Percentiles rank a stretch among this genome's conserved stretches.
Conservation (phyloP, 768 basidiomycete genomes). For the Leccinum rimulosum region DNA sequence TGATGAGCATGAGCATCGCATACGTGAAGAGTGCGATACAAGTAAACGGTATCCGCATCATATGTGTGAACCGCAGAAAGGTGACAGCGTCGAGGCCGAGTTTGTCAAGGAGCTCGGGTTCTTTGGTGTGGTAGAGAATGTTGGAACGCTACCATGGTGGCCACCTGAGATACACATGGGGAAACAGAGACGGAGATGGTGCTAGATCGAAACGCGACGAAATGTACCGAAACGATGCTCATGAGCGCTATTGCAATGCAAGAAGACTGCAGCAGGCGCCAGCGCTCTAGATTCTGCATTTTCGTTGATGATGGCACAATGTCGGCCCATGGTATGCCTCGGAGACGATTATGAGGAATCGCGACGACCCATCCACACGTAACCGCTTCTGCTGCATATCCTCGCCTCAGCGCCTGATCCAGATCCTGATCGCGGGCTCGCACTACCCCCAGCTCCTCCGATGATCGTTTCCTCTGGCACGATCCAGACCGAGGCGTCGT, state of each 20-base stretch:
- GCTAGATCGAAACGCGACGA: no score
- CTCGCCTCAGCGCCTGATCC: not conserved
- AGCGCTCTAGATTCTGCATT: no score
- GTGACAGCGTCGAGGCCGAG: conserved; percentile 91
- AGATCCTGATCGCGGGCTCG: conserved; percentile 6
- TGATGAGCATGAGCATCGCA: conserved; percentile 79
- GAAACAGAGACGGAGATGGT: no score
- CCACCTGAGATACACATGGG: no score
- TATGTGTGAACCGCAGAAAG: conserved; percentile 87
- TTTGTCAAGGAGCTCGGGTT: conserved; percentile 86
- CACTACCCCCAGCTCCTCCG: conserved; percentile 41
- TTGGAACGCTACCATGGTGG: no score
- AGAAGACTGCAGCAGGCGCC: no score
- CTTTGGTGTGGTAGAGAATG: conserved; percentile 77
- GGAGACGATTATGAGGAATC: no score
- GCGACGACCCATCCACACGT: conserved; percentile 25
- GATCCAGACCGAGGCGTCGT: conserved; percentile 8
- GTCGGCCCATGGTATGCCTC: no score
- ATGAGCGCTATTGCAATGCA: no score
- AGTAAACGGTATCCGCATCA: conserved; percentile 74
- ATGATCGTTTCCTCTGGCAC: conserved; percentile 45
- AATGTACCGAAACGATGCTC: no score
- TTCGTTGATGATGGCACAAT: no score
- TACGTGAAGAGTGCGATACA: conserved; percentile 63
- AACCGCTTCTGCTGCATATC: conserved; percentile 30